Percentiles rank a stretch among this genome's conserved stretches.
Evolutionary conservation across 768 basidiomycete genomes (phyloP).

Genomic region (Podaxis sp.): DNA sequence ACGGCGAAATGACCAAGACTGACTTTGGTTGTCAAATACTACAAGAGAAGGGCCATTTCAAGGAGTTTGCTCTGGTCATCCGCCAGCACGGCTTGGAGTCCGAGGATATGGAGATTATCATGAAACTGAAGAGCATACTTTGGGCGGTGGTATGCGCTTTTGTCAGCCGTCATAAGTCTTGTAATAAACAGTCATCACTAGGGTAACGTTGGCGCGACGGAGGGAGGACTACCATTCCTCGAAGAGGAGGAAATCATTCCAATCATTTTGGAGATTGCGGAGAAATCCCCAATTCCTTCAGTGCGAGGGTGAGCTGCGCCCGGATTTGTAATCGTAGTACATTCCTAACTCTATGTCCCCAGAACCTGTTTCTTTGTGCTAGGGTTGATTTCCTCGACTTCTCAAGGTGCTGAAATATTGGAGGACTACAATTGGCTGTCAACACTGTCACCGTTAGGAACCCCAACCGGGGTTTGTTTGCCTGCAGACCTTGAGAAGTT

Average conservation of each 20-base stretch:
- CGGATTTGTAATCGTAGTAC: background rate
- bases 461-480: slow-evolving; percentile 89
- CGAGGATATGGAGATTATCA: slow-evolving; percentile 79
- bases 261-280: slow-evolving; percentile 86
- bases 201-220: slow-evolving; percentile 93
- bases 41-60: slow-evolving; percentile 87
- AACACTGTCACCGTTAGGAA: slow-evolving; percentile 79
- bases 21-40: slow-evolving; percentile 91
- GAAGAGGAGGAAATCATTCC: slow-evolving; percentile 96
- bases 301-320: slow-evolving; percentile 75
- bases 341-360: slow-evolving; percentile 2
- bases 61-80: slow-evolving; percentile 89
- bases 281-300: slow-evolving; percentile 85
- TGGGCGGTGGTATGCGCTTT: slow-evolving; percentile 86
- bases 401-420: slow-evolving; percentile 89
- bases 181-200: slow-evolving; percentile 29
- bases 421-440: slow-evolving; percentile 95
- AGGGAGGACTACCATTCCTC: slow-evolving; percentile 89
- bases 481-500: slow-evolving; percentile 84
- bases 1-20: slow-evolving; percentile 97
- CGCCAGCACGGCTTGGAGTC: slow-evolving; percentile 83
- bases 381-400: slow-evolving; percentile 88
- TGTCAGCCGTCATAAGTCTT: background rate
- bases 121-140: slow-evolving; percentile 90
- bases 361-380: slow-evolving; percentile 97